These are phyloP conservation scores for Aspergillus funiculosus DNA, from an alignment of 495 filamentous ascomycete genomes.

Conservation along the genomic window DNA sequence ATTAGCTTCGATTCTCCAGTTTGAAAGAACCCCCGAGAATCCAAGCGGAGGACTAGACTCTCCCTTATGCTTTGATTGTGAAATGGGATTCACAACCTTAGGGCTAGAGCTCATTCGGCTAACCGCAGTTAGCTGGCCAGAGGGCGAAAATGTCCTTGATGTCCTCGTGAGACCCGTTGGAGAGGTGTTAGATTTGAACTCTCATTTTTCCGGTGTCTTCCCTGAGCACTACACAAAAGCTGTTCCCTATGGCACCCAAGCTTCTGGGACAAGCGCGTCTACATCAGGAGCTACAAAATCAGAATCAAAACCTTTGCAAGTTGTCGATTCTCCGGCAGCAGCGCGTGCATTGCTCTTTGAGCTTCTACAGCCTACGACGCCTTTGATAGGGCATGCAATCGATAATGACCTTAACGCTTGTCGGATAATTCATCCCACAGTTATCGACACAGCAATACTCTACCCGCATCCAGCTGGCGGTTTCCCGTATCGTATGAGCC, in stretches of 20 bases:
- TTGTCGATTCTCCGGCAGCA: constrained; percentile 62
- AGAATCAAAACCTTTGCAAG: constrained; percentile 43
- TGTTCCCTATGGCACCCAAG: constrained; percentile 45
- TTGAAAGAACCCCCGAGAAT: constrained; percentile 66
- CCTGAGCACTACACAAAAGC: constrained; percentile 68
- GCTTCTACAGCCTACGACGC: constrained; percentile 64
- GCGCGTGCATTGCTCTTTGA: constrained; percentile 70
- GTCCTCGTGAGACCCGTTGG: constrained; percentile 80
- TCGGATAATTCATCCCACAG: constrained; percentile 73
- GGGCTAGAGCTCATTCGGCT: constrained; percentile 86
- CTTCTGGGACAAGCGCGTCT: constrained; percentile 12
- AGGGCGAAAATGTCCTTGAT: constrained; percentile 68
- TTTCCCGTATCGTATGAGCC: constrained; percentile 67
- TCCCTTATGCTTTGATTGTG: constrained; percentile 83
- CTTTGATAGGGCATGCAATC: constrained; percentile 85
- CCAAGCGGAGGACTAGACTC: constrained; percentile 29
- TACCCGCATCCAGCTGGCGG: constrained; percentile 66
- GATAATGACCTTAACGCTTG: constrained; percentile 88
- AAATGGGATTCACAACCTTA: constrained; percentile 89
- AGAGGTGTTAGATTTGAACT: constrained; percentile 83
- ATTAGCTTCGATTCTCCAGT: constrained; percentile 72
- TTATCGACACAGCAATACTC: constrained; percentile 82
- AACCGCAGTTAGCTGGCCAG: constrained; percentile 81
- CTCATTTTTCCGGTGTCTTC: constrained; percentile 78
- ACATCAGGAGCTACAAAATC: constrained; percentile 15